Evolutionary conservation across 129 eudicot species (phyloP).

Genomic region (Tagetes erecta): DNA sequence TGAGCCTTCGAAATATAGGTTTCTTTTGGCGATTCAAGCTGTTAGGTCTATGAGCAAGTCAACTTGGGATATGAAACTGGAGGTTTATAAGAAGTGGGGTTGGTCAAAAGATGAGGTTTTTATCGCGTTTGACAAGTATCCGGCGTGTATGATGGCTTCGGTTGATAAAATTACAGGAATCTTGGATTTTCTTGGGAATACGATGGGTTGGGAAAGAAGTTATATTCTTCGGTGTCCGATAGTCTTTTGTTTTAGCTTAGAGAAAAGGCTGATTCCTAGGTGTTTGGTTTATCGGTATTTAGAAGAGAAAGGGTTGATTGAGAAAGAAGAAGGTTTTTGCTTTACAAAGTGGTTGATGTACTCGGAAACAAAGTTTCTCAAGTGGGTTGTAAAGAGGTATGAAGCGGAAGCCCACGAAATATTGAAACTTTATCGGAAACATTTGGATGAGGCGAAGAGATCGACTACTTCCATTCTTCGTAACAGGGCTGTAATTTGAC

Average conservation of each 20-base stretch:
- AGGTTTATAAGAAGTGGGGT: slow-evolving; percentile 46
- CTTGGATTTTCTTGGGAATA: slow-evolving; percentile 49
- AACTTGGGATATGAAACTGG: slow-evolving; percentile 50
- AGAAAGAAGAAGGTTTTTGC: slow-evolving; percentile 19
- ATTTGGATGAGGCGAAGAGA: slow-evolving; percentile 33
- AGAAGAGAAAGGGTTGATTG: slow-evolving; percentile 38
- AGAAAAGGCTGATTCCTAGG: slow-evolving; percentile 51
- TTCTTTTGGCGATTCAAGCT: slow-evolving; percentile 42
- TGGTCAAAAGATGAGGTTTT: slow-evolving; percentile 44
- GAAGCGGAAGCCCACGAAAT: slow-evolving; percentile 39
- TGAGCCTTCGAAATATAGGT: slow-evolving; percentile 27
- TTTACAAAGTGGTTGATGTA: slow-evolving; percentile 30
- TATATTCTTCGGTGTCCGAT: slow-evolving; percentile 27
- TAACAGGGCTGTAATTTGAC: slow-evolving; percentile 12
- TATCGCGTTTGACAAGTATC: slow-evolving; percentile 41
- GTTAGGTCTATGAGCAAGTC: slow-evolving; percentile 36
- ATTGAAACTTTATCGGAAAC: slow-evolving; percentile 40
- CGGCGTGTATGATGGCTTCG: slow-evolving; percentile 45
- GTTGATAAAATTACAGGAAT: slow-evolving; percentile 31
- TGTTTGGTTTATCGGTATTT: slow-evolving; percentile 42
- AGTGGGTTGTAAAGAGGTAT: slow-evolving; percentile 28
- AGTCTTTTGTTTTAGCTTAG: slow-evolving; percentile 35
- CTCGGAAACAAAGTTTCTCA: slow-evolving; percentile 32
- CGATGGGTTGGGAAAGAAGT: slow-evolving; percentile 41
- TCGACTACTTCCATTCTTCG: slow-evolving; percentile 1